A percentile compares a stretch with the other conserved stretches of the same genome.
Conservation (phyloP, 2,329 filamentous ascomycete species). For the Geoglossum cookeanum region DNA sequence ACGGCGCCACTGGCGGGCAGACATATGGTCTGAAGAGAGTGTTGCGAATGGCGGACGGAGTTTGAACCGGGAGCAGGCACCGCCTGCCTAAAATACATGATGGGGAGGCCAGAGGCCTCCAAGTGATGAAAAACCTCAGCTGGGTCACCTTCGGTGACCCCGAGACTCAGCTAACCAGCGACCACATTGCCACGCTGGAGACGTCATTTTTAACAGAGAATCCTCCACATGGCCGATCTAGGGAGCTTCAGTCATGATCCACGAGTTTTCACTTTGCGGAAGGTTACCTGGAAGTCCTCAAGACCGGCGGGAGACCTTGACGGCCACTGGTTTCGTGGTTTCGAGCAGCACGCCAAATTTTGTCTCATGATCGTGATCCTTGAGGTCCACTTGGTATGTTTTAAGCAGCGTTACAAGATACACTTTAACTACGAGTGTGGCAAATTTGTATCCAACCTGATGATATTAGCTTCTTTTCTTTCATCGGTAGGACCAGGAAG, state of each 20-base stretch:
- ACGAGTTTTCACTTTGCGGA: not conserved
- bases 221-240: not conserved
- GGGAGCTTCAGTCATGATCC: not conserved
- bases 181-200: not conserved
- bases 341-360: not conserved
- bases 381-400: conserved; percentile 4
- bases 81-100: no score
- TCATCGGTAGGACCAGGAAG: not conserved
- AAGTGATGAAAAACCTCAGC: no score
- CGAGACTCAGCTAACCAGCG: not conserved
- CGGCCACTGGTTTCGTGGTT: conserved; percentile 3
- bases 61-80: no score
- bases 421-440: not conserved
- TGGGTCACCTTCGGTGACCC: no score
- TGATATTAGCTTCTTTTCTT: not conserved
- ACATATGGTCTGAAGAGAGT: not conserved
- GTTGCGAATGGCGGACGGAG: no score
- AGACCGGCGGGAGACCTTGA: conserved; percentile 3
- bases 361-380: conserved; percentile 3
- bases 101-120: no score
- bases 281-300: conserved; percentile 1
- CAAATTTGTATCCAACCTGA: conserved; percentile 5
- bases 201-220: not conserved
- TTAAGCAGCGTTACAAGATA: conserved; percentile 5
- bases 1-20: not conserved